Percentiles rank a stretch among this genome's conserved stretches.
These are phyloP conservation scores for Erythrobasidium hasegawianum DNA, from an alignment of 1,284 basidiomycete species.

Conservation along the genomic window DNA sequence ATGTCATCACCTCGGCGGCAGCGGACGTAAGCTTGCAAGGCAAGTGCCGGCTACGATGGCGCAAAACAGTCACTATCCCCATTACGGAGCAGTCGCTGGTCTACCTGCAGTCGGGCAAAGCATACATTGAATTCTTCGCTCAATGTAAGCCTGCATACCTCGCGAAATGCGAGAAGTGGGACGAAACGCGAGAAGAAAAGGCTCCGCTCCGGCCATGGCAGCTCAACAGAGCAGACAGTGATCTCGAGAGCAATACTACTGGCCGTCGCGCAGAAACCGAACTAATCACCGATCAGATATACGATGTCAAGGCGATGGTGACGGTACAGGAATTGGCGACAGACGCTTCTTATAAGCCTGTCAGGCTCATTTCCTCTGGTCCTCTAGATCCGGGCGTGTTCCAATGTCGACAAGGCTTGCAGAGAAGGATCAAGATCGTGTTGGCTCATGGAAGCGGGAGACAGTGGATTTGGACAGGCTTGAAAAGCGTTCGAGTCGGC, in stretches of 20 bases:
- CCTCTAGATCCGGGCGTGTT: conserved; percentile 79
- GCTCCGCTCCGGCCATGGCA: conserved; percentile 26
- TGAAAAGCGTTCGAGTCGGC: conserved; percentile 72
- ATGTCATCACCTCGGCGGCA: conserved; percentile 70
- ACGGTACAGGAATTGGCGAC: conserved; percentile 82
- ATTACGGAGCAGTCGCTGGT: conserved; percentile 66
- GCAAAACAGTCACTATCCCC: conserved; percentile 71
- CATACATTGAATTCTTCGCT: conserved; percentile 83
- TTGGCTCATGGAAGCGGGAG: conserved; percentile 83
- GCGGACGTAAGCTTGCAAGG: conserved; percentile 70
- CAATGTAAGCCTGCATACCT: conserved; percentile 73
- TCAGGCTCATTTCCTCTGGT: conserved; percentile 75
- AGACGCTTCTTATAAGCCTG: conserved; percentile 76
- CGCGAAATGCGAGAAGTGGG: conserved; percentile 83
- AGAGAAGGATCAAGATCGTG: conserved; percentile 72
- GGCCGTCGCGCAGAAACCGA: conserved; percentile 89
- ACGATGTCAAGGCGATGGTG: conserved; percentile 81
- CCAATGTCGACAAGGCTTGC: conserved; percentile 85
- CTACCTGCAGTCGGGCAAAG: conserved; percentile 71
- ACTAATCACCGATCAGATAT: conserved; percentile 76
- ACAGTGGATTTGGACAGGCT: conserved; percentile 77
- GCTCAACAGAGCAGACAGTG: conserved; percentile 19
- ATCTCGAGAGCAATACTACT: conserved; percentile 18
- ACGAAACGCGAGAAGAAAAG: conserved; percentile 54
- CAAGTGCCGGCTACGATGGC: conserved; percentile 71